phyloP scores from a whole-genome alignment of 2,329 filamentous ascomycete genomes.

The Neoascochyta sp. region DNA sequence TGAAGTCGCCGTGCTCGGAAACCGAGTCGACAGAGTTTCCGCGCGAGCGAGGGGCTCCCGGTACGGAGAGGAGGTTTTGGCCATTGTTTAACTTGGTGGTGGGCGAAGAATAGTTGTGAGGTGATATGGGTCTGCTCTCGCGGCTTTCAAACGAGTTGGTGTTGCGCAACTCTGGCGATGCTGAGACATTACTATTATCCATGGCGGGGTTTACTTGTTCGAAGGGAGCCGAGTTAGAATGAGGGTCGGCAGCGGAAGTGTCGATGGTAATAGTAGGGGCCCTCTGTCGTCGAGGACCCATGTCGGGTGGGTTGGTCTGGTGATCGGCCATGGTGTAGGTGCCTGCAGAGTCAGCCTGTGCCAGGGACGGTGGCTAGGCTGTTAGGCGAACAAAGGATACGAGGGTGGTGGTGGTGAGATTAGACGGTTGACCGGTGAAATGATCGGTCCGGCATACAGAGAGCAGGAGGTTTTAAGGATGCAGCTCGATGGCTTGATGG shows the following conservation, averaged over 20 bases:
- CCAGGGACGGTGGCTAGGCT: conserved; percentile 17
- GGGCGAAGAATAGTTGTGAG: conserved; percentile 65
- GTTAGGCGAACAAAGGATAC: conserved; percentile 21
- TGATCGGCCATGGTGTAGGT: conserved; percentile 30
- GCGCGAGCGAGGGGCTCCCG: conserved; percentile 58
- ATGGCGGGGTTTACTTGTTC: conserved; percentile 29
- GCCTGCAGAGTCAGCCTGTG: conserved; percentile 15
- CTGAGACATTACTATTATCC: conserved; percentile 9
- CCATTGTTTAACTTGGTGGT: conserved; percentile 53
- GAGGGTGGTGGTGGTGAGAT: conserved; percentile 26
- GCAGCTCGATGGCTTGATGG: no score
- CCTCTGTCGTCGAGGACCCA: conserved; percentile 36
- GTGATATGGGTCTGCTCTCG: conserved; percentile 62
- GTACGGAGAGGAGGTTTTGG: conserved; percentile 60
- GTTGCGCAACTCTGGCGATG: conserved; percentile 49
- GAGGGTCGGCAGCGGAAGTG: conserved; percentile 46
- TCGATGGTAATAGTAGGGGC: conserved; percentile 53
- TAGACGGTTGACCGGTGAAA: conserved; percentile 30
- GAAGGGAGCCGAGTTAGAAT: conserved; percentile 34
- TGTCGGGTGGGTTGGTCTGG: conserved; percentile 13
- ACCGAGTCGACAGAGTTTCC: conserved; percentile 66
- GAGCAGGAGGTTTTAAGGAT: no score
- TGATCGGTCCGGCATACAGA: conserved; percentile 21
- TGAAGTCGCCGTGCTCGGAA: conserved; percentile 51
- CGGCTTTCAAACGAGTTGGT: conserved; percentile 62